phyloP scores from a whole-genome alignment of 768 basidiomycete genomes.

The Macrocybe gigantea region DNA sequence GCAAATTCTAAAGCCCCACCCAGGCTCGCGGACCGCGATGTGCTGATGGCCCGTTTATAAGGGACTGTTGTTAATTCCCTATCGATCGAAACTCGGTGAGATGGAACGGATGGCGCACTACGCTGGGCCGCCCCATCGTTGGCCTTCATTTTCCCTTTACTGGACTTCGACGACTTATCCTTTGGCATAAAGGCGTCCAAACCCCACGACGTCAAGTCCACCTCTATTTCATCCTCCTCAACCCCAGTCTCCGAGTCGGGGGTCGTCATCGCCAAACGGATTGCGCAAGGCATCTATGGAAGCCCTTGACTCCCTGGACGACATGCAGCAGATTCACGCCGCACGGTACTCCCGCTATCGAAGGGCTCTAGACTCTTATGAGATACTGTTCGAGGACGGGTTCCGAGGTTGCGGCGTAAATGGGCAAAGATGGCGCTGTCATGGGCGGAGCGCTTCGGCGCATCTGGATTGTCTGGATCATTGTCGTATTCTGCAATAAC shows the following conservation, averaged over 20 bases:
- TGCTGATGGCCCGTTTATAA: slow-evolving; percentile 32
- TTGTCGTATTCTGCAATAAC: slow-evolving; percentile 78
- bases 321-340: slow-evolving; percentile 47
- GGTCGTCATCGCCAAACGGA: slow-evolving; percentile 65
- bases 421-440: slow-evolving; percentile 87
- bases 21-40: slow-evolving; percentile 60
- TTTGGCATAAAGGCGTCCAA: slow-evolving; percentile 72
- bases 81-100: slow-evolving; percentile 36
- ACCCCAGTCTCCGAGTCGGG: slow-evolving; percentile 47
- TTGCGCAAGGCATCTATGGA: slow-evolving; percentile 66
- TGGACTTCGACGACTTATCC: slow-evolving; percentile 46
- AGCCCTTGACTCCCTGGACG: slow-evolving; percentile 47
- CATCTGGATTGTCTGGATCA: slow-evolving; percentile 62
- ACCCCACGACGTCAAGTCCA: slow-evolving; percentile 82
- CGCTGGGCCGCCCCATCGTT: slow-evolving; percentile 32
- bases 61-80: slow-evolving; percentile 26
- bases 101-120: slow-evolving; percentile 32
- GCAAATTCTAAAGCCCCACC: slow-evolving; percentile 44
- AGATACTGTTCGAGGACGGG: slow-evolving; percentile 33
- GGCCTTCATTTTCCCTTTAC: slow-evolving; percentile 35
- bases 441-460: slow-evolving; percentile 59
- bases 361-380: slow-evolving; percentile 66
- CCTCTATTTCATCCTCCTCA: slow-evolving; percentile 54
- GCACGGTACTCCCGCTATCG: slow-evolving; percentile 43
- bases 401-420: slow-evolving; percentile 51